Evolutionary conservation across 2,329 filamentous ascomycete genomes (phyloP).

Genomic region (Aspergillus nomiae): DNA sequence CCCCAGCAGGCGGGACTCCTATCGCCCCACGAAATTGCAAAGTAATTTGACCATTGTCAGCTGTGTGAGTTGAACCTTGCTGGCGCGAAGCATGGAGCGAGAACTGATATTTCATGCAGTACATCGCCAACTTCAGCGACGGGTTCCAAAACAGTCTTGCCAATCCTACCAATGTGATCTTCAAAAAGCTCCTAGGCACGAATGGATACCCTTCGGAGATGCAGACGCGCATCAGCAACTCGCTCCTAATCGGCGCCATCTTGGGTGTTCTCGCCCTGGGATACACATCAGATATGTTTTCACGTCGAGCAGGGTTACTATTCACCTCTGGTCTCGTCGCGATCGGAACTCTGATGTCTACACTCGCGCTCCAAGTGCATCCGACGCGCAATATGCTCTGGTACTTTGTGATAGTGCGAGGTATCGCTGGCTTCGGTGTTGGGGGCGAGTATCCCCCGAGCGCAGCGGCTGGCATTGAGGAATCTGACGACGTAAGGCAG

Average conservation of each 20-base stretch:
- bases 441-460: conserved; percentile 42
- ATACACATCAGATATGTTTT: conserved; percentile 32
- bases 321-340: conserved; percentile 33
- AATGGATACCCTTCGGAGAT: conserved; percentile 29
- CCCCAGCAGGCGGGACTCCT: not conserved
- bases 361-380: conserved; percentile 41
- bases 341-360: conserved; percentile 36
- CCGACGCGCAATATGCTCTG: conserved; percentile 38
- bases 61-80: conserved; percentile 23
- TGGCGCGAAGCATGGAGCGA: not conserved
- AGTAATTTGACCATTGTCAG: conserved; percentile 33
- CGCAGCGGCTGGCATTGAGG: conserved; percentile 41
- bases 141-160: conserved; percentile 33
- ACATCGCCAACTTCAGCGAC: conserved; percentile 37
- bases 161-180: conserved; percentile 37
- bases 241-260: conserved; percentile 33
- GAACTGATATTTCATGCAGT: conserved; percentile 16
- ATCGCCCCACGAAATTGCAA: conserved; percentile 27
- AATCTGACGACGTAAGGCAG: conserved; percentile 32
- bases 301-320: conserved; percentile 28
- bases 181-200: conserved; percentile 28
- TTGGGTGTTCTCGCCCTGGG: conserved; percentile 30
- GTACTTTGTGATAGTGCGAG: conserved; percentile 41
- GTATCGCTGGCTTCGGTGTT: conserved; percentile 41
- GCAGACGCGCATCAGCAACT: conserved; percentile 35